These are phyloP conservation scores for Claviceps monticola DNA, from an alignment of 2,329 filamentous ascomycete species.

Conservation along the genomic window DNA sequence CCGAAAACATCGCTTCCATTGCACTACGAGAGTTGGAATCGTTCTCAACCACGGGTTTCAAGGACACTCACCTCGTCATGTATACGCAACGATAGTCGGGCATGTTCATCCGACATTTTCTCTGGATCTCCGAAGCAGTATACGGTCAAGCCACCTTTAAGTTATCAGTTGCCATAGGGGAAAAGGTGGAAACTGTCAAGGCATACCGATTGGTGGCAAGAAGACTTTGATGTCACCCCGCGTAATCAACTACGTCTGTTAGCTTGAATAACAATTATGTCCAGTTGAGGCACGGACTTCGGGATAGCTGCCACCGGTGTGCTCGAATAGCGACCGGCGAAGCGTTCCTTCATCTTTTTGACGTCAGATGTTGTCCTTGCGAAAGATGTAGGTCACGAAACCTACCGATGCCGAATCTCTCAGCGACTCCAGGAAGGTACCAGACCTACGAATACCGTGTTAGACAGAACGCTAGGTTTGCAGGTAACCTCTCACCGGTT, in stretches of 20 bases:
- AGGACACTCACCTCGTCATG: slow-evolving; percentile 42
- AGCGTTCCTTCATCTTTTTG: slow-evolving; percentile 65
- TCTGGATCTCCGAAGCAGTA: slow-evolving; percentile 94
- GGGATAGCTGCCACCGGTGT: slow-evolving; percentile 90
- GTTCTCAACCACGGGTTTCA: neutral
- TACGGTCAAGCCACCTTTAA: slow-evolving; percentile 67
- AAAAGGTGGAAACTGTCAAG: neutral
- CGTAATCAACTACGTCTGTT: slow-evolving; percentile 55
- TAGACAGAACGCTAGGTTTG: neutral
- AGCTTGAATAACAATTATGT: neutral
- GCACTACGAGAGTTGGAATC: slow-evolving; percentile 36
- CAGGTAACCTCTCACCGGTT: slow-evolving; percentile 50
- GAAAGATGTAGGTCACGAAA: neutral
- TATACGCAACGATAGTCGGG: slow-evolving; percentile 68
- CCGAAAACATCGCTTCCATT: slow-evolving; percentile 97
- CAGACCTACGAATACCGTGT: slow-evolving; percentile 36
- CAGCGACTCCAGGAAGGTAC: slow-evolving; percentile 78
- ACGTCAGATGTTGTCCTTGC: slow-evolving; percentile 13
- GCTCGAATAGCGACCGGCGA: slow-evolving; percentile 78
- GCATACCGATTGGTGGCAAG: slow-evolving; percentile 70
- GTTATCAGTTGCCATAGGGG: neutral
- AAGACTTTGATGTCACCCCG: slow-evolving; percentile 91
- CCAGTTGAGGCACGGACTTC: slow-evolving; percentile 30
- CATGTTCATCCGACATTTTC: slow-evolving; percentile 80
- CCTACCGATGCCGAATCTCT: slow-evolving; percentile 77